A percentile compares a stretch with the other conserved stretches of the same genome.
phyloP scores from a whole-genome alignment of 2,329 filamentous ascomycete species.

The Huntiella moniliformis region DNA sequence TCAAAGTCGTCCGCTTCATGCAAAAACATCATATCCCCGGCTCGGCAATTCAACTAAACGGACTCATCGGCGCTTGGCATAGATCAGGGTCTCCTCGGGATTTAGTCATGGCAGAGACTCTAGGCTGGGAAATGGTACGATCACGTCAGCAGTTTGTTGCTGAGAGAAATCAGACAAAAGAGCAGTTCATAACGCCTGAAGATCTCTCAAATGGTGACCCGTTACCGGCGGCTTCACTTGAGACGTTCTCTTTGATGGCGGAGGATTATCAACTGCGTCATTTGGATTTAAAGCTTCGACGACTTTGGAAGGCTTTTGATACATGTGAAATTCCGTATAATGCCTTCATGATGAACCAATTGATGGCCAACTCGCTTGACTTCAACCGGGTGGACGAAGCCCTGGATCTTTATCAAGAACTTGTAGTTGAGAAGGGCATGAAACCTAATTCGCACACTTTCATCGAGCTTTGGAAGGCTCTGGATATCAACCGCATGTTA shows the following conservation, averaged over 20 bases:
- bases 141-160: constrained; percentile 45
- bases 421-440: constrained; percentile 31
- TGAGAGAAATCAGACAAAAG: constrained; percentile 19
- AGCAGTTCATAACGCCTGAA: background rate
- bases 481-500: constrained; percentile 31
- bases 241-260: constrained; percentile 61
- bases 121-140: constrained; percentile 63
- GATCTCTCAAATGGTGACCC: constrained; percentile 10
- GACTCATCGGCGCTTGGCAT: constrained; percentile 62
- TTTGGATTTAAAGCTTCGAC: constrained; percentile 36
- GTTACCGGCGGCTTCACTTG: constrained; percentile 44
- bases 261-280: constrained; percentile 49
- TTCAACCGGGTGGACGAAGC: constrained; percentile 36
- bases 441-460: constrained; percentile 51
- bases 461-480: constrained; percentile 44
- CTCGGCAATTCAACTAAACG: constrained; percentile 61
- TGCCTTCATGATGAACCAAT: constrained; percentile 61
- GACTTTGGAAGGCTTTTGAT: constrained; percentile 43
- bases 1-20: constrained; percentile 59
- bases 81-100: constrained; percentile 38
- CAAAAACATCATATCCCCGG: constrained; percentile 46
- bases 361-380: constrained; percentile 48
- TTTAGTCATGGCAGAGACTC: constrained; percentile 41
- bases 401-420: constrained; percentile 33
- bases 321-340: constrained; percentile 47